phyloP scores from a whole-genome alignment of 148 eudicot genomes.

The Diospyros lotus region DNA sequence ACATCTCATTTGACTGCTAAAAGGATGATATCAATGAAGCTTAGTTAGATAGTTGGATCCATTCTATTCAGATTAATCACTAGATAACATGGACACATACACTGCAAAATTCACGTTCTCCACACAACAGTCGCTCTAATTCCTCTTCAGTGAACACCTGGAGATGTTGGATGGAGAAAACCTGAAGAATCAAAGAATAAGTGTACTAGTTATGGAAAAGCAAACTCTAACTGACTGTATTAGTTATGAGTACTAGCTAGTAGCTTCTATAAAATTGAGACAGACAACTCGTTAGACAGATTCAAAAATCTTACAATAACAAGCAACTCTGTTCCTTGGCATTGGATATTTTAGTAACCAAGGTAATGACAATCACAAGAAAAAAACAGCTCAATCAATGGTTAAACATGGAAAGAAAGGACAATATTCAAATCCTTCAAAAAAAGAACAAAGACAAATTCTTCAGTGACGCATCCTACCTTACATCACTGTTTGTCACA shows the following conservation, averaged over 20 bases:
- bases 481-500: neutral
- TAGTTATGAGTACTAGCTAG: neutral
- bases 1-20: conserved; percentile 63
- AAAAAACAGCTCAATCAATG: neutral
- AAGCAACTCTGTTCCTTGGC: neutral
- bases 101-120: conserved; percentile 77
- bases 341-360: neutral
- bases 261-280: neutral
- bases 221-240: neutral
- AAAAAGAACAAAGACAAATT: too few species aligned
- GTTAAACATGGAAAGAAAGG: neutral
- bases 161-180: conserved; percentile 67
- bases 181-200: conserved; percentile 38
- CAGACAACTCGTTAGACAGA: neutral
- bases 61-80: neutral
- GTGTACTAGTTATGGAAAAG: neutral
- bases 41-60: neutral
- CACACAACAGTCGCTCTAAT: conserved; percentile 78
- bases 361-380: neutral
- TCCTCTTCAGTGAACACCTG: conserved; percentile 79
- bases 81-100: conserved; percentile 39
- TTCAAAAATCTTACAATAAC: conserved; percentile 5
- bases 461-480: neutral
- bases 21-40: conserved; percentile 9
- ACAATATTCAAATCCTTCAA: too few species aligned